phyloP scores from a whole-genome alignment of 805 yeast genomes.

The Saccharomycopsis guyanensis region DNA sequence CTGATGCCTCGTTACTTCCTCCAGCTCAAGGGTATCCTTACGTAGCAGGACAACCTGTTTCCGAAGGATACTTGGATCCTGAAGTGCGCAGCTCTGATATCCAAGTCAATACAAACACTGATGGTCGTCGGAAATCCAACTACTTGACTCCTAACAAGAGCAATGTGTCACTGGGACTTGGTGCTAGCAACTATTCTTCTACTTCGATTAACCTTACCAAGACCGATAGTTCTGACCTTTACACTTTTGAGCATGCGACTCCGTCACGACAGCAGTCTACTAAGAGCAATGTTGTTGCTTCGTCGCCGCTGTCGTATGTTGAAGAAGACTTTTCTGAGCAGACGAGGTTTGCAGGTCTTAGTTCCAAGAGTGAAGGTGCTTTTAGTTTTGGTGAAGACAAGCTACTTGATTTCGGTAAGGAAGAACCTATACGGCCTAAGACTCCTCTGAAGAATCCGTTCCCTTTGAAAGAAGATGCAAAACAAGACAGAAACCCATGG shows the following conservation, averaged over 20 bases:
- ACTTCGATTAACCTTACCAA: conserved; percentile 9
- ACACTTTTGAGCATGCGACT: conserved; percentile 5
- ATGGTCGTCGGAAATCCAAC: not conserved
- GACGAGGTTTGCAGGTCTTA: not conserved
- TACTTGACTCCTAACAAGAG: conserved; percentile 8
- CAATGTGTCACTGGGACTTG: conserved; percentile 6
- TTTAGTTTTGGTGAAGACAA: conserved; percentile 6
- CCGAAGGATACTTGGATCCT: not conserved
- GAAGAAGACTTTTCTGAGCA: not conserved
- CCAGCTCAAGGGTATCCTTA: not conserved
- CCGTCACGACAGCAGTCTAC: conserved; percentile 13
- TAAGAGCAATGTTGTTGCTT: too few species aligned
- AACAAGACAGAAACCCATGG: conserved; percentile 15
- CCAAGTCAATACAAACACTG: not conserved
- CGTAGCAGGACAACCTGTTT: not conserved
- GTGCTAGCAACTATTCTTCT: conserved; percentile 5
- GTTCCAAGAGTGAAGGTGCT: not conserved
- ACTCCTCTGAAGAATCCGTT: not conserved
- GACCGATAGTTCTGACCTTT: not conserved
- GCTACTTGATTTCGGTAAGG: conserved; percentile 3
- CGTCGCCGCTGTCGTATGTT: conserved; percentile 7
- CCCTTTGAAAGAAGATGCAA: not conserved
- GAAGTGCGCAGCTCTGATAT: not conserved
- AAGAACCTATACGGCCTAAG: not conserved
- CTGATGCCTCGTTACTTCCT: not conserved